Evolutionary conservation across 345 rosid species (phyloP), one percentile per base, ranked within the genome.

Genomic region (Schrenkiella parvula): DNA sequence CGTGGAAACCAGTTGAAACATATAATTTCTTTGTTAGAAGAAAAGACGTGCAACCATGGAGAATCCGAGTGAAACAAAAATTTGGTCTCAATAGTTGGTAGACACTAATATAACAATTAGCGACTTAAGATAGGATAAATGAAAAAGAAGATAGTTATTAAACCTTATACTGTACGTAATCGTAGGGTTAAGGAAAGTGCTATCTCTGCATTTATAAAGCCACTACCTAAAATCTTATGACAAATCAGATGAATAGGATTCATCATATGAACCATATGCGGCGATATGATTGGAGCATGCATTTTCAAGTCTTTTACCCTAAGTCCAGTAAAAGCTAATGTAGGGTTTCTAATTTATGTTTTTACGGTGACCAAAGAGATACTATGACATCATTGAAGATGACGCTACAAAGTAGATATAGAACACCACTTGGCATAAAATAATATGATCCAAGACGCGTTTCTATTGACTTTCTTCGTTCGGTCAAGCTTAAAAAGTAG

Each of bases 381-480:
- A 15, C n/a, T 2, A 42, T 70, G 74, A 70, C 66, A 46, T 70
- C 73, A 56, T 4, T 46, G 18, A 35, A 2, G 35, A 71, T 51
- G 75, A 62, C 75, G 75, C 54, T 28, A 8, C 19, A 6, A 13
- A 9, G 11, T 4, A 21, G n/a, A 3, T 1, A 22, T 8, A 25
- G n/a, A 15, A 28, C 7, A 39, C 50, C 15, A 42, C 42, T 71
- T 28, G 60, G 26, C 34, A 52, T 19, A 21, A 37, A 26, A 2
- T 37, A 60, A 59, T n/a, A 34, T 25, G 58, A 35, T 9, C 51
- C 34, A 28, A 62, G 37, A 31, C 76, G 55, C 76, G 76, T 72
- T 63, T 63, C 28, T 42, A 7, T 41, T 52, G 63, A 72, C 64
- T 53, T 42, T 5, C 10, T 31, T 21, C 47, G 21, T 34, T 11